phyloP scores from a whole-genome alignment of 2,329 filamentous ascomycete species.

The Monosporascus cannonballus region DNA sequence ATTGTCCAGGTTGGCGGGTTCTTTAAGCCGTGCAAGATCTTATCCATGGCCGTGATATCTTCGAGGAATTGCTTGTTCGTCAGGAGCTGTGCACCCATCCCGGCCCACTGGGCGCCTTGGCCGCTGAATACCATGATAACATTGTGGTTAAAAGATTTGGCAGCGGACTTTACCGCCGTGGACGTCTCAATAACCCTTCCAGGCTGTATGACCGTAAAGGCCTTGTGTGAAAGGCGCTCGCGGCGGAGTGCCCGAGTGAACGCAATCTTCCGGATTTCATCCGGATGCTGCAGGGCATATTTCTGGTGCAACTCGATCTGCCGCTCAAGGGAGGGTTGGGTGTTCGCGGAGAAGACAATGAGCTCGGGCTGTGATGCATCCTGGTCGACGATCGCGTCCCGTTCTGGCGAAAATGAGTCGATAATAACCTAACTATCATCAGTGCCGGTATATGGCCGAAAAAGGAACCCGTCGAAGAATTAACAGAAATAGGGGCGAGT shows the following conservation, averaged over 20 bases:
- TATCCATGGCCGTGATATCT: constrained; percentile 12
- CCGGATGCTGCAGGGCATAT: constrained; percentile 12
- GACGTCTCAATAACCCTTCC: constrained; percentile 8
- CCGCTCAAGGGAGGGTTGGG: constrained; percentile 8
- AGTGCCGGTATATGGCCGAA: neutral
- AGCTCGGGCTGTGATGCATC: constrained; percentile 6
- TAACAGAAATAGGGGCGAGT: no score
- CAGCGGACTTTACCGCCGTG: constrained; percentile 2
- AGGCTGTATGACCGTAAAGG: constrained; percentile 15
- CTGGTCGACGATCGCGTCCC: neutral
- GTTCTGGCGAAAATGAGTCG: constrained; percentile 9
- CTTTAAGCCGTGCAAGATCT: constrained; percentile 4
- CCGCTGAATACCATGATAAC: constrained; percentile 24
- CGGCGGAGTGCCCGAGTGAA: constrained; percentile 26
- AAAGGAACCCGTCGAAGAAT: no score
- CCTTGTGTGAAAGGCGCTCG: constrained; percentile 20
- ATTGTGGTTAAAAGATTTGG: constrained; percentile 7
- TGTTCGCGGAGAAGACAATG: constrained; percentile 17
- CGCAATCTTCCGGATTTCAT: constrained; percentile 15
- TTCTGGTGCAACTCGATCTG: constrained; percentile 13
- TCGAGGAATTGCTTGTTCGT: constrained; percentile 9
- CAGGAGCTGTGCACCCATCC: constrained; percentile 18
- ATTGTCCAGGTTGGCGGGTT: constrained; percentile 9
- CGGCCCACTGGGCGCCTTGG: constrained; percentile 26
- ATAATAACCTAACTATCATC: constrained; percentile 10